Base-by-base conservation (phyloP, 2,329 filamentous ascomycete species). In the Cladosporium sp. region DNA sequence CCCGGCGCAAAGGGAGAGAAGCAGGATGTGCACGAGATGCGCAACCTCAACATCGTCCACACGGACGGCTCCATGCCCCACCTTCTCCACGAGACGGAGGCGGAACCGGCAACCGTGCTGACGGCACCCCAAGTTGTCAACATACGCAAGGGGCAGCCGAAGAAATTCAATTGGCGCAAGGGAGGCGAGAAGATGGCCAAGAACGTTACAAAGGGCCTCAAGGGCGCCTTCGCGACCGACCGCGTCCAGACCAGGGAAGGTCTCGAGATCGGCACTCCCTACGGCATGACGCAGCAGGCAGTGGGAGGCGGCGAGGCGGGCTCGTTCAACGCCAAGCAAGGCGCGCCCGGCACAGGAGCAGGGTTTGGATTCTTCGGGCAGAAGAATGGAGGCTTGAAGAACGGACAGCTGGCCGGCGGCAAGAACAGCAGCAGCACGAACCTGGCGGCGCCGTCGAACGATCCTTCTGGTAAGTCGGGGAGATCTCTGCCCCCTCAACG, bases 101-200 rank as follows among this genome's bases (percentile, higher is more conserved):
- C 72, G 8, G 82, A 85, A 58, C 73, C 78, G 11, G 74, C 74
- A 6, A 79, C 79, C 0, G 71, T 85, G 45, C 69, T 83, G 57
- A 77, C 83, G 28, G 87, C 89, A 2, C 91, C 93, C n/a, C 93
- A 95, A 56, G 87, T 97, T 33, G 87, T 97, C 56, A 95, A 93
- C 63, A 95, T 97, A 57, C 84, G 90, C 63, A 97, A 96, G 73
- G 90, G 87, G 22, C 90, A 95, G 67, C 84, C 86, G 50, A 95
- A 90, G 75, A 97, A 96, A 70, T 96, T 96, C 73, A 95, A 95
- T 73, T 97, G 93, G 91, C 95, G 96, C 79, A 95, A 95, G 76
- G 90, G 90, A 37, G 89, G 89, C 37, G 92, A 95, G 72, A 91
- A 88, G 52, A 85, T 97, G 62, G 91, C 91, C 28, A 95, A 96